Evolutionary conservation across 306 rosid species (phyloP).

Genomic region (Hylodesmum podocarpum): DNA sequence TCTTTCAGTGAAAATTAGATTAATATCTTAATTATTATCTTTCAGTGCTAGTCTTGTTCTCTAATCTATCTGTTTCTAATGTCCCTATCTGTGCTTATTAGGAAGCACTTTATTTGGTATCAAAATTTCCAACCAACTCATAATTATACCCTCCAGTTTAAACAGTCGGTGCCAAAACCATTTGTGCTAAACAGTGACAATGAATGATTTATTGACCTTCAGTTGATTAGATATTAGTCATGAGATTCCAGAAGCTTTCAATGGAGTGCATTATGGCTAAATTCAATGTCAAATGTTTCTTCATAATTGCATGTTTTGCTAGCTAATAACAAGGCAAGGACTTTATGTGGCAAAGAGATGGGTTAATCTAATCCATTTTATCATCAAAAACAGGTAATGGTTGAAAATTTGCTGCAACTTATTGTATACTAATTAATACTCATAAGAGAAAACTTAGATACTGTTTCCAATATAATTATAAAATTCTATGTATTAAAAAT

Average conservation of each 20-base stretch:
- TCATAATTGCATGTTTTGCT: slow-evolving; percentile 27
- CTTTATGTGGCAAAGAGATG: neutral
- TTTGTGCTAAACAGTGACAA: neutral
- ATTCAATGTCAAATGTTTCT: slow-evolving; percentile 27
- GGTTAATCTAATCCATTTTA: neutral
- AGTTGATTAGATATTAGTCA: neutral
- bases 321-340: neutral
- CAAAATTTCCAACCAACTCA: slow-evolving; percentile 7
- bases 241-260: slow-evolving; percentile 16
- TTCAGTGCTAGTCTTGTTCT: neutral
- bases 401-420: neutral
- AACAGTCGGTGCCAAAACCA: neutral
- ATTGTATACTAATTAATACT: neutral
- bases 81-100: neutral
- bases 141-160: neutral
- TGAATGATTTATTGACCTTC: slow-evolving; percentile 17
- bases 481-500: no score
- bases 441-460: no score
- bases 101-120: slow-evolving; percentile 23
- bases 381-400: neutral
- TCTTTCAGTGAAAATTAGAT: neutral
- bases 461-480: no score
- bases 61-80: neutral
- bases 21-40: neutral
- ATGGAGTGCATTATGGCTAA: neutral